A percentile compares a stretch with the other conserved stretches of the same genome.
phyloP scores from a whole-genome alignment of 768 basidiomycete genomes.

The Rhodotorula paludigena region DNA sequence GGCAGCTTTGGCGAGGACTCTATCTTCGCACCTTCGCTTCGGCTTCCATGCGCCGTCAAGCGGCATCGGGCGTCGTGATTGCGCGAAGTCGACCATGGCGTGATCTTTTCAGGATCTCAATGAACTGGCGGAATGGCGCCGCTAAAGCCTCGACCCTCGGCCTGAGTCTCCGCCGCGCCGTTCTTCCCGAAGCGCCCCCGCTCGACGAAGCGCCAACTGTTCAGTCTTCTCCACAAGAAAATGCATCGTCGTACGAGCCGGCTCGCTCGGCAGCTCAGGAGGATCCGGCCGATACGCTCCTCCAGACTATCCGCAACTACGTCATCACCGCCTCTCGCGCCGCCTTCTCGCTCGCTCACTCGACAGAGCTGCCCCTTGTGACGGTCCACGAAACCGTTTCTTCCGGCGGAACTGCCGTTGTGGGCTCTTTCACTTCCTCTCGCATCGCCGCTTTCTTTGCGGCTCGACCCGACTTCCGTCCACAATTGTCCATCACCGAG shows the following conservation, averaged over 20 bases:
- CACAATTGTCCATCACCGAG: slow-evolving; percentile 18
- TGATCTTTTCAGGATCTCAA: slow-evolving; percentile 31
- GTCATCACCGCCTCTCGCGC: slow-evolving; percentile 21
- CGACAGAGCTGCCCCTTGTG: background rate
- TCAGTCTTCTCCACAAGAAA: too few species aligned
- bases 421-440: slow-evolving; percentile 18
- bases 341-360: background rate
- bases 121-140: slow-evolving; percentile 28
- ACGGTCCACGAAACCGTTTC: slow-evolving; percentile 22
- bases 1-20: slow-evolving; percentile 29
- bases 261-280: too few species aligned
- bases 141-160: slow-evolving; percentile 13
- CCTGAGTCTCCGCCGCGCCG: background rate
- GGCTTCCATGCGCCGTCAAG: background rate
- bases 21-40: slow-evolving; percentile 29
- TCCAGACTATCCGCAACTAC: slow-evolving; percentile 23
- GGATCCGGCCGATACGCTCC: slow-evolving; percentile 12
- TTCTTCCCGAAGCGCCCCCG: slow-evolving; percentile 16
- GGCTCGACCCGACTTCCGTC: slow-evolving; percentile 7
- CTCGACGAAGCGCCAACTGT: too few species aligned
- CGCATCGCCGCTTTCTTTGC: slow-evolving; percentile 13
- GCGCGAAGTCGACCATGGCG: slow-evolving; percentile 16
- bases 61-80: background rate
- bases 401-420: background rate
- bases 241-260: too few species aligned